Percentiles rank a stretch among this genome's conserved stretches.
These are phyloP conservation scores for Stemphylium lycopersici DNA, from an alignment of 2,329 filamentous ascomycete species.

Conservation along the genomic window DNA sequence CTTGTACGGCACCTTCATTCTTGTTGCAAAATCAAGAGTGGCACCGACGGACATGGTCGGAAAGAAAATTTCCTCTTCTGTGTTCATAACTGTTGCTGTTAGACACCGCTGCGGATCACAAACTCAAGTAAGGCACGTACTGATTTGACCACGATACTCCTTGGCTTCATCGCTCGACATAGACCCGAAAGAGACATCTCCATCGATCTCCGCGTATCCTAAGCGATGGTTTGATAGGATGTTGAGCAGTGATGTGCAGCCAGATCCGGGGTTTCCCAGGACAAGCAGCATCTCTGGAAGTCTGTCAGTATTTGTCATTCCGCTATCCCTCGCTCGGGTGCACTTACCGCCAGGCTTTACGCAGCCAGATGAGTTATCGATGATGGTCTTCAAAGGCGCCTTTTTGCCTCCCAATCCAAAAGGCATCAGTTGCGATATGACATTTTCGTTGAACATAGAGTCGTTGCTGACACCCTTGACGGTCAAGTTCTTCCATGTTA, in stretches of 20 bases:
- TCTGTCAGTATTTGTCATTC: background rate
- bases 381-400: slow-evolving; percentile 62
- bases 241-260: slow-evolving; percentile 68
- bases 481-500: slow-evolving; percentile 74
- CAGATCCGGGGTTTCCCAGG: slow-evolving; percentile 65
- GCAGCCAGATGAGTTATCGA: slow-evolving; percentile 69
- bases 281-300: slow-evolving; percentile 69
- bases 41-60: slow-evolving; percentile 82
- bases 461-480: slow-evolving; percentile 72
- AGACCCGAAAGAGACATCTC: slow-evolving; percentile 56
- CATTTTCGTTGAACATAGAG: slow-evolving; percentile 67
- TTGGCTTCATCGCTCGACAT: slow-evolving; percentile 74
- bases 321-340: background rate
- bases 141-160: slow-evolving; percentile 78
- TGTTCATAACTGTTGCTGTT: slow-evolving; percentile 63
- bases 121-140: background rate
- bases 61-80: slow-evolving; percentile 75
- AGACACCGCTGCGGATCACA: background rate
- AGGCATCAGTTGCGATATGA: slow-evolving; percentile 61
- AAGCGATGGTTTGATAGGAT: slow-evolving; percentile 56
- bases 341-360: slow-evolving; percentile 63
- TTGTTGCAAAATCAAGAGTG: slow-evolving; percentile 69
- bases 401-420: slow-evolving; percentile 54
- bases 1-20: slow-evolving; percentile 61
- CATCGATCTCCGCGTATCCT: slow-evolving; percentile 76